These are phyloP conservation scores for Metschnikowia aberdeeniae DNA, from an alignment of 805 yeast species.

Conservation along the genomic window DNA sequence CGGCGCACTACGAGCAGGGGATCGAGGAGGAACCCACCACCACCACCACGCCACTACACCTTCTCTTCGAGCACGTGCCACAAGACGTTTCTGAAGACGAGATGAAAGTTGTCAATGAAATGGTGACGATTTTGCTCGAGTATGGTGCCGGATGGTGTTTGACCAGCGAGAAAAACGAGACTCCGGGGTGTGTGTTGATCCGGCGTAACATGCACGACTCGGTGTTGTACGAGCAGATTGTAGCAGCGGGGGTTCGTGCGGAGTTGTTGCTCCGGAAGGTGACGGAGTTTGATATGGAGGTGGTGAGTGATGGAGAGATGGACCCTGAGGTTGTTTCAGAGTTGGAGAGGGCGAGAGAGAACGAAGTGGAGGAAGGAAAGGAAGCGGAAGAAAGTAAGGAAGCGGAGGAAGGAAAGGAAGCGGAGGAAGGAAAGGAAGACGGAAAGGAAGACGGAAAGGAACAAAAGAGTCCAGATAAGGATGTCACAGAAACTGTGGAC, in stretches of 20 bases:
- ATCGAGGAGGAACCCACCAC: slow-evolving; percentile 27
- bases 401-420: slow-evolving; percentile 14
- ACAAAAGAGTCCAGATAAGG: not conserved
- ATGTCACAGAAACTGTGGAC: not conserved
- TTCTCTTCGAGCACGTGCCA: slow-evolving; percentile 53
- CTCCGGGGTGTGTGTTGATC: slow-evolving; percentile 80
- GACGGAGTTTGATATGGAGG: slow-evolving; percentile 58
- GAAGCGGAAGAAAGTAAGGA: slow-evolving; percentile 14
- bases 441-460: not conserved
- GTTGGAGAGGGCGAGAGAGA: slow-evolving; percentile 7
- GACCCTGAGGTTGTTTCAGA: slow-evolving; percentile 23
- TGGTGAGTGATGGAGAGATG: slow-evolving; percentile 40
- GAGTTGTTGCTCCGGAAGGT: slow-evolving; percentile 76
- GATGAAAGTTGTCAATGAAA: slow-evolving; percentile 36
- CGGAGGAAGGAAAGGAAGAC: not conserved
- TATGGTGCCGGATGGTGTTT: slow-evolving; percentile 94
- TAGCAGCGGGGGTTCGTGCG: slow-evolving; percentile 88
- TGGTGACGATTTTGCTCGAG: slow-evolving; percentile 67
- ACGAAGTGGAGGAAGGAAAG: slow-evolving; percentile 11
- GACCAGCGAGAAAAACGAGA: slow-evolving; percentile 62
- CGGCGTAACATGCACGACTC: slow-evolving; percentile 43
- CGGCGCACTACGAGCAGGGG: slow-evolving; percentile 49
- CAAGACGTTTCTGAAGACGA: slow-evolving; percentile 45
- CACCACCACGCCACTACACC: slow-evolving; percentile 79
- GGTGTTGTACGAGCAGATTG: slow-evolving; percentile 46